Base-by-base conservation (phyloP, 2,329 filamentous ascomycete genomes). In the Elsinoe necatrix region DNA sequence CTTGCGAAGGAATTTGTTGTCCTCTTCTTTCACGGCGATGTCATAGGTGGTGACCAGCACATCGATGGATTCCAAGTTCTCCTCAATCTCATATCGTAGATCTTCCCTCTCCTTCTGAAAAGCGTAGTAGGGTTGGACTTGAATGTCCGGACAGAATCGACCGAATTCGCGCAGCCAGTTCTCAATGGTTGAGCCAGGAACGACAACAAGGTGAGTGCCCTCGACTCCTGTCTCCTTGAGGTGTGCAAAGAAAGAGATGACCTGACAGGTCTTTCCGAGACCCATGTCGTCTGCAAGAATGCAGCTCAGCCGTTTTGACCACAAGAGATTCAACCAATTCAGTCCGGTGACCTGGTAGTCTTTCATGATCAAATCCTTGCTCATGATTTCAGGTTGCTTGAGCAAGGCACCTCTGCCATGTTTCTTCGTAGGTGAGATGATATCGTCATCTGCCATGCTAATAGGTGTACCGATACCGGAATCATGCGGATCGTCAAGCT, bases 251-350 rank as follows among this genome's bases (percentile, higher is more conserved):
- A 98, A 89, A 0, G 89, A 84, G 63, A 98, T 95, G 60, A 97
- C 89, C 66, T 98, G 92, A 64, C 90, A 96, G 0, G 93, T 98
- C 76, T 98, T 98, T 45, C 93, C 93, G 39, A 82, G 65, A 54
- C 88, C 93, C 93, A 98, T 98, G 68, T 98, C 93, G 68, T 98
- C 93, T 1, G 93, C 93, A 16, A 98, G 77, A 57, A 98, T 97
- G 61, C 90, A 92, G 45, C 89, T 92, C 54, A 95, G 80, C 25
- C 84, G 79, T 58, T 87, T 84, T 54, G 84, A 79, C 73, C 89
- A 95, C 12, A 98, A 78, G 45, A 97, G 73, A 56, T 85, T 83
- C 66, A 98, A 80, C 93, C 93, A 98, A 67, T 97, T 97, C 54
- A 98, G 79, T 3, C 93, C 93, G 27, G 95, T 89, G 18, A 97